These are phyloP conservation scores for Pichia terricola DNA, from an alignment of 1,139 yeast genomes.

Conservation along the genomic window DNA sequence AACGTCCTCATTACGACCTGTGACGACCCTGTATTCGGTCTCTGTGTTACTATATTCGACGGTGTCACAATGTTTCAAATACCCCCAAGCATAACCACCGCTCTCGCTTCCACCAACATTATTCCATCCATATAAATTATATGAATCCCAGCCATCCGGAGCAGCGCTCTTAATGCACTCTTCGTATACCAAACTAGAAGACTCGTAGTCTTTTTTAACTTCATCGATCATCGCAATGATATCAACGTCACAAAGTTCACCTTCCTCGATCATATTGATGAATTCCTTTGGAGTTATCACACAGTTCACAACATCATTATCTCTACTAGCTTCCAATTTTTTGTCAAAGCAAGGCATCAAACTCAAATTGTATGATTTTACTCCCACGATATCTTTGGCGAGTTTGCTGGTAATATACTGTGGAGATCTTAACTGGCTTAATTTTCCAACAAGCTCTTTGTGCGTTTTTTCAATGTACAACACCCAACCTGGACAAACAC, in stretches of 20 bases:
- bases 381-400: constrained; percentile 33
- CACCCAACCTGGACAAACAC: constrained; percentile 96
- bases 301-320: constrained; percentile 69
- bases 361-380: constrained; percentile 62
- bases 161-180: constrained; percentile 31
- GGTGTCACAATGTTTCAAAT: constrained; percentile 29
- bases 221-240: constrained; percentile 26
- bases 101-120: constrained; percentile 32
- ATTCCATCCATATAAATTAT: constrained; percentile 48
- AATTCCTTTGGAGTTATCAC: constrained; percentile 89
- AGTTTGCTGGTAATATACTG: constrained; percentile 87
- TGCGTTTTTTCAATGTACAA: constrained; percentile 93
- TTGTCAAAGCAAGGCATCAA: constrained; percentile 97
- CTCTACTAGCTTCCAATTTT: constrained; percentile 84
- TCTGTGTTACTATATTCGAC: neutral
- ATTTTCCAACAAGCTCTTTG: constrained; percentile 59
- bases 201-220: neutral
- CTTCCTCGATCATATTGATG: constrained; percentile 53
- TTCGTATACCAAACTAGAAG: neutral
- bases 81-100: constrained; percentile 78
- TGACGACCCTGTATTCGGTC: constrained; percentile 23
- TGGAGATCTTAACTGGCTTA: constrained; percentile 70
- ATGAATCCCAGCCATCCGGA: constrained; percentile 51
- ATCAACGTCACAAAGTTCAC: constrained; percentile 24
- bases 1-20: constrained; percentile 72